phyloP scores from a whole-genome alignment of 2,329 filamentous ascomycete genomes.

The Phyllosticta citriasiana region DNA sequence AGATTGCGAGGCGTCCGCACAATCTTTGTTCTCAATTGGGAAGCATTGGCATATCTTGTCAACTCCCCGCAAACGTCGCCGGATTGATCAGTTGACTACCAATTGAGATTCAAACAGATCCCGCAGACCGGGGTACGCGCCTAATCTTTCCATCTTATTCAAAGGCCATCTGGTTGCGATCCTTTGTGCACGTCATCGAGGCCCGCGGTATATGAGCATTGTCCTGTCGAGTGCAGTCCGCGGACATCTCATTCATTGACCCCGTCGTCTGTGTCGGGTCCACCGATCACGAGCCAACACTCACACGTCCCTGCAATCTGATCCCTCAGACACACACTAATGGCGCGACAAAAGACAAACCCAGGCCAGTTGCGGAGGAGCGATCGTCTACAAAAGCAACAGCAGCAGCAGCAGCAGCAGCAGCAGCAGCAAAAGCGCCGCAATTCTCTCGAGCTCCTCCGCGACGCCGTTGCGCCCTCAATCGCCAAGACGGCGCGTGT shows the following conservation, averaged over 20 bases:
- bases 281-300: not conserved
- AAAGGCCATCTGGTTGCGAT: not conserved
- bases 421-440: not conserved
- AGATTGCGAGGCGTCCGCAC: not conserved
- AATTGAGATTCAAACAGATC: not conserved
- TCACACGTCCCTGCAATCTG: not conserved
- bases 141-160: not conserved
- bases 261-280: not conserved
- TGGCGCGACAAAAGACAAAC: not conserved
- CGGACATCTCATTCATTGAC: not conserved
- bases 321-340: not conserved
- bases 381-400: not conserved
- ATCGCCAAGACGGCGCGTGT: not conserved
- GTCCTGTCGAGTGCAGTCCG: not conserved
- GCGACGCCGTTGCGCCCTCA: constrained; percentile 1
- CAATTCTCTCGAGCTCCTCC: constrained; percentile 1
- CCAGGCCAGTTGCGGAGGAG: not conserved
- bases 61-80: not conserved
- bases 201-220: not conserved
- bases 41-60: not conserved
- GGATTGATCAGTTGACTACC: not conserved
- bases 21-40: not conserved
- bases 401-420: not conserved
- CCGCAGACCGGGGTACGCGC: not conserved
- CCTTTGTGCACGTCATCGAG: not conserved